Base-by-base conservation (phyloP, 768 basidiomycete genomes). In the Suillus spraguei region DNA sequence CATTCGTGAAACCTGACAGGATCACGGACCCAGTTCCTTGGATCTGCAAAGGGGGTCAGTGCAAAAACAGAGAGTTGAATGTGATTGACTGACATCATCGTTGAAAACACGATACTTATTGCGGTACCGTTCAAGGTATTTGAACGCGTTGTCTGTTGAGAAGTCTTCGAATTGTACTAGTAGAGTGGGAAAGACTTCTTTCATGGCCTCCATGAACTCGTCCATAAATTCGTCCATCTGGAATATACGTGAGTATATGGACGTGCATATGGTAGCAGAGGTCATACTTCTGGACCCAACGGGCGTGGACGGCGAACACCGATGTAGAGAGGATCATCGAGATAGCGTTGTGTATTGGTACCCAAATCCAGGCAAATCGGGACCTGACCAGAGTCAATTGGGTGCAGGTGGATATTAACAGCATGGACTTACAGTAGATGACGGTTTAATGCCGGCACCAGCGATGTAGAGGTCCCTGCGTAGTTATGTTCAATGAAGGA, bases 121-220 rank as follows among this genome's bases (percentile, higher is more conserved):
- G 58, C 85, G 81, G 77, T 87, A 90, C 66, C 82, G 78, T 44
- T 86, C 85, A 39, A 92, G 82, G 74, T 90, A 90, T 54, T 83
- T 79, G 80, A 92, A 92, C 3, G 91, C 91, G 59, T 89, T 89
- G 70, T 92, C 87, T 2, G 89, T 91, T 59, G 89, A 88, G 71
- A 90, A 93, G 71, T 92, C 86, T 66, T 88, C 88, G 65, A 88
- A 91, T 63, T 91, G 90, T n/a, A 92, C 83, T 66, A 91, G 77
- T 56, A 88, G 76, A 5, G 84, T 77, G 8, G 90, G 90, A 74
- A 89, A 91, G 17, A 85, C 82, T 35, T 84, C 81, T 49, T 76
- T 74, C 80, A 89, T 86, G 10, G 88, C 86, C 17, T 77, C 72
- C 87, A 92, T 91, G 74, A 92, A 91, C 66, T 88, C 86, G 60